Evolutionary conservation across 352 stramenopile genomes (phyloP), one percentile per base, ranked within the genome.

Genomic region (Phytophthora uliginosa): DNA sequence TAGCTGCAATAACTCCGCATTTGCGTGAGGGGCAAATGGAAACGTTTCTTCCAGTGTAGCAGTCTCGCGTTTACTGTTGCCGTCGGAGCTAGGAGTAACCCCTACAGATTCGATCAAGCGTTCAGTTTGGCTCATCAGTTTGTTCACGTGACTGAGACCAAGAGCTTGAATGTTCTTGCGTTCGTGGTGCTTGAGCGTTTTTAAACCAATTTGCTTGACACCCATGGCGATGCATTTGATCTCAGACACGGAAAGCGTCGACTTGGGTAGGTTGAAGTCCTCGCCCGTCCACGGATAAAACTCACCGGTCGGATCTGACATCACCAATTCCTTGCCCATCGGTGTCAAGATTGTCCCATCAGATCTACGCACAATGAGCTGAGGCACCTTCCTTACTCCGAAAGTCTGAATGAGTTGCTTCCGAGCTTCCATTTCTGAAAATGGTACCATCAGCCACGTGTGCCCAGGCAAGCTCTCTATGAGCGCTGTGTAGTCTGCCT

Each of bases 321-420:
- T 51, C 24, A 97, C 82, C 7, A 97, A 61, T 52, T 95, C 80
- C 40, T 83, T 81, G 8, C 90, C 90, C 73, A 91, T 79, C 3
- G 88, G 84, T 4, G 89, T 97, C 63, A 96, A 59, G 42, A 96
- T 81, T 7, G 66, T 63, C 18, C 88, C 88, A 57, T 90, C 66
- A 4, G 73, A 47, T 51, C 86, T 76, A 24, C 84, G 82, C 7
- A 97, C 48, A 36, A 97, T 85, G 26, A 97, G 69, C 15, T 76
- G 80, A 2, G 90, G 90, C 17, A 92, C 74, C 18, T 80, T 78
- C 0, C 61, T 78, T 13, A 97, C 78, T 45, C 60, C 63, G 68
- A 97, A 95, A 9, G 70, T 82, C 62, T 95, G 63, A 1, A 94
- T 69, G 1, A 97, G 76, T 28, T 93, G 77, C 56, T 95, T 92